Base-by-base conservation (phyloP, 208 protist genomes). In the Crithidia bombi region DNA sequence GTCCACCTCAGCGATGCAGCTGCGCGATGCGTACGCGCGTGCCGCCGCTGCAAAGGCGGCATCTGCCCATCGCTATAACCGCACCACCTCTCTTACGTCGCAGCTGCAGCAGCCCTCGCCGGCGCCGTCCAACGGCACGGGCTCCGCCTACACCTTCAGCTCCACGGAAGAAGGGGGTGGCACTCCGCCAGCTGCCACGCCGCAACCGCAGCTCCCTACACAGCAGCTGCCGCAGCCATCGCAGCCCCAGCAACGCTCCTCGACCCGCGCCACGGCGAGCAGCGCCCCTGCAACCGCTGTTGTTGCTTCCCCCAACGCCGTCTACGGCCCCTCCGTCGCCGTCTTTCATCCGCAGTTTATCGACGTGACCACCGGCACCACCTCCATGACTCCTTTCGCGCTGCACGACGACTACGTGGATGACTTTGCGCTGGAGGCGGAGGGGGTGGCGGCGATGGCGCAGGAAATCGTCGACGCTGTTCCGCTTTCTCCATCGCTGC, bases 331-430 rank as follows among this genome's bases (percentile, higher is more conserved):
- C 1, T 75, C 75, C 2, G 75, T 85, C 17, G 5, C 51, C 2
- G 49, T 77, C 17, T 58, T 69, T 10, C 68, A 77, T 36, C 59
- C 78, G 23, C 89, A 92, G 71, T 94, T 94, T 65, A 69, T 94
- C 28, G 86, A 94, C 58, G 17, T 92, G 19, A 32, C 72, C 14
- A 89, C 82, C 5, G 70, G 82, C 49, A 49, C n/a, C 33, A 65
- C 69, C 10, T 76, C 69, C 38, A 87, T 92, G 86, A 79, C 63
- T 0, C 82, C 89, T 12, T 90, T 91, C 21, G 77, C 65, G 17
- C 66, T 83, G 11, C 64, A 65, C n/a, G 51, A 72, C n/a, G 46
- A 69, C 61, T 52, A 63, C 46, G 61, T 66, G 17, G 61, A 66
- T 12, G 61, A 54, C 21, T 19, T 56, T 19, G 32, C 35, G 12